Evolutionary conservation across 177 flowering plant genomes (phyloP).

Genomic region (Vitis hybrid): DNA sequence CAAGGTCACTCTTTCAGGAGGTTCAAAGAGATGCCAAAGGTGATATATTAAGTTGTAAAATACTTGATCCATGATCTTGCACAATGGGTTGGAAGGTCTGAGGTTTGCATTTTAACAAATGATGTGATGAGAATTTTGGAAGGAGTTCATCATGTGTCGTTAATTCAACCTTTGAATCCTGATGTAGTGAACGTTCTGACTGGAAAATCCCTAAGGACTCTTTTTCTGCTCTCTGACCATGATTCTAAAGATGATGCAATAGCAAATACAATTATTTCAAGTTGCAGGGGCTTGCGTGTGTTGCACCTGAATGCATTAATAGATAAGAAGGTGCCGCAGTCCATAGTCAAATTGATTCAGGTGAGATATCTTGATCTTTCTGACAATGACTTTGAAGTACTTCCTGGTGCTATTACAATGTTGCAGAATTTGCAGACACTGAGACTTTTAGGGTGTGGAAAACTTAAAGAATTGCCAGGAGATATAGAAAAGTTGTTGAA

Average conservation of each 20-base stretch:
- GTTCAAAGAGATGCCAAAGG: neutral
- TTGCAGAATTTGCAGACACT: neutral
- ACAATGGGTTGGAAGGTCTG: neutral
- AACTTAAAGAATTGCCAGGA: slow-evolving; percentile 7
- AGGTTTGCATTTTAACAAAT: neutral
- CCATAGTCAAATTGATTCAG: slow-evolving; percentile 13
- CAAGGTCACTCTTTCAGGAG: neutral
- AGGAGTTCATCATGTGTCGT: neutral
- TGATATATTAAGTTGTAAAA: neutral
- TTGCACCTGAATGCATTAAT: neutral
- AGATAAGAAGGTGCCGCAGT: neutral
- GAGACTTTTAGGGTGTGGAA: neutral
- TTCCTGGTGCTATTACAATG: neutral
- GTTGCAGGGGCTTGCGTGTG: slow-evolving; percentile 14
- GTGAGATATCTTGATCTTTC: slow-evolving; percentile 17
- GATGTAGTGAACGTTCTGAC: neutral
- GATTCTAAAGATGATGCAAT: neutral
- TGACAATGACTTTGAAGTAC: neutral
- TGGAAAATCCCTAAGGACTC: slow-evolving; percentile 1
- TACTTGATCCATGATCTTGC: neutral
- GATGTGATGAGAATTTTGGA: neutral
- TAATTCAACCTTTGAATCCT: neutral
- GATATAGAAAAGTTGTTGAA: neutral
- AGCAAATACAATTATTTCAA: neutral
- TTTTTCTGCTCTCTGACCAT: neutral